phyloP scores from a whole-genome alignment of 1,284 basidiomycete genomes.

The Pyrrhoderma noxium region DNA sequence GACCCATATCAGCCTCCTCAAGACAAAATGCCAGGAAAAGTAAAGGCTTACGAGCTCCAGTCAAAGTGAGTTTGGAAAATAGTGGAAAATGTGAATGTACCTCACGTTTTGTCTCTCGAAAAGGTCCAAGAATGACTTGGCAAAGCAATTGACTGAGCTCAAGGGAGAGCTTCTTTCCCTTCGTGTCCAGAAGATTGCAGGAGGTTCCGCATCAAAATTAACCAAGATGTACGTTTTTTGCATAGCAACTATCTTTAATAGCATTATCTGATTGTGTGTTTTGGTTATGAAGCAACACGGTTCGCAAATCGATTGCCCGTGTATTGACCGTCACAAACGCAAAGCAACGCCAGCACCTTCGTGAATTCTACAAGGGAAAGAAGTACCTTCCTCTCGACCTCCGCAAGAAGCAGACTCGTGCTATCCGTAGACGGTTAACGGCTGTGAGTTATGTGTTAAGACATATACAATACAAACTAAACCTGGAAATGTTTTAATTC shows the following conservation, averaged over 20 bases:
- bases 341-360: slow-evolving; percentile 94
- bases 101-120: slow-evolving; percentile 16
- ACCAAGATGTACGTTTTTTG: slow-evolving; percentile 82
- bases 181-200: slow-evolving; percentile 97
- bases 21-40: slow-evolving; percentile 72
- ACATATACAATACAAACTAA: neutral
- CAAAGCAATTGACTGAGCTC: slow-evolving; percentile 91
- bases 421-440: slow-evolving; percentile 93
- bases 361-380: slow-evolving; percentile 98
- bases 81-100: slow-evolving; percentile 5
- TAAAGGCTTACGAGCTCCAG: slow-evolving; percentile 98
- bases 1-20: slow-evolving; percentile 1
- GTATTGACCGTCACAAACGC: slow-evolving; percentile 99
- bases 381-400: slow-evolving; percentile 97
- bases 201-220: slow-evolving; percentile 93
- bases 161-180: slow-evolving; percentile 91
- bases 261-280: slow-evolving; percentile 11
- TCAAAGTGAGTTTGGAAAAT: slow-evolving; percentile 68
- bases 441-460: slow-evolving; percentile 47
- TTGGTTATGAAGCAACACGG: slow-evolving; percentile 63
- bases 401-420: slow-evolving; percentile 96
- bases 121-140: slow-evolving; percentile 98
- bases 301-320: slow-evolving; percentile 98
- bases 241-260: neutral
- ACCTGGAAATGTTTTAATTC: neutral